phyloP scores from a whole-genome alignment of 2,329 filamentous ascomycete genomes.

The Kalaharituber pfeilii region DNA sequence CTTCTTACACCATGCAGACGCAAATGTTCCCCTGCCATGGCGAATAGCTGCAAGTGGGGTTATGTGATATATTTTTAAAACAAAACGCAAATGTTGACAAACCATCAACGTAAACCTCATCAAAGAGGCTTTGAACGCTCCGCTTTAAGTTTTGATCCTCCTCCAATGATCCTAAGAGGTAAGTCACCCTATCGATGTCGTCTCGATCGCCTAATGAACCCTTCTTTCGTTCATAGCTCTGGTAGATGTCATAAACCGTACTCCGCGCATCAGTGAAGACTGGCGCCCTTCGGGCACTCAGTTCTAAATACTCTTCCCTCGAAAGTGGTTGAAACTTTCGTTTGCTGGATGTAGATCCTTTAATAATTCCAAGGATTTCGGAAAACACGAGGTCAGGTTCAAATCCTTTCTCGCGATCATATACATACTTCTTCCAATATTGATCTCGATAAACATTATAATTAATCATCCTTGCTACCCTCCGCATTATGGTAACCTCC shows the following conservation, averaged over 20 bases:
- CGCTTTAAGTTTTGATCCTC: background rate
- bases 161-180: background rate
- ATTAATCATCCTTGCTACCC: background rate
- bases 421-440: slow-evolving; percentile 14
- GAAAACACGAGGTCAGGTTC: slow-evolving; percentile 21
- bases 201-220: background rate
- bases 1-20: no score
- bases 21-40: no score
- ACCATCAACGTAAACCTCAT: slow-evolving; percentile 13
- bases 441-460: background rate
- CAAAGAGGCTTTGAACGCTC: slow-evolving; percentile 1
- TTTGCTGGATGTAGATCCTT: slow-evolving; percentile 17
- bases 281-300: background rate
- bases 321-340: background rate
- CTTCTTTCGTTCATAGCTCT: background rate
- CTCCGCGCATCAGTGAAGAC: background rate
- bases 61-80: no score
- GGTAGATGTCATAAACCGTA: background rate
- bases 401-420: slow-evolving; percentile 15
- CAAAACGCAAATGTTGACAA: no score
- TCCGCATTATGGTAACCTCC: no score
- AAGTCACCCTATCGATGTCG: background rate
- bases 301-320: background rate
- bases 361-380: slow-evolving; percentile 25
- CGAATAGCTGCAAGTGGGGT: no score